Percentiles rank a stretch among this genome's conserved stretches.
Evolutionary conservation across 1,284 basidiomycete genomes (phyloP).

Genomic region (Cutaneotrichosporon arboriforme): DNA sequence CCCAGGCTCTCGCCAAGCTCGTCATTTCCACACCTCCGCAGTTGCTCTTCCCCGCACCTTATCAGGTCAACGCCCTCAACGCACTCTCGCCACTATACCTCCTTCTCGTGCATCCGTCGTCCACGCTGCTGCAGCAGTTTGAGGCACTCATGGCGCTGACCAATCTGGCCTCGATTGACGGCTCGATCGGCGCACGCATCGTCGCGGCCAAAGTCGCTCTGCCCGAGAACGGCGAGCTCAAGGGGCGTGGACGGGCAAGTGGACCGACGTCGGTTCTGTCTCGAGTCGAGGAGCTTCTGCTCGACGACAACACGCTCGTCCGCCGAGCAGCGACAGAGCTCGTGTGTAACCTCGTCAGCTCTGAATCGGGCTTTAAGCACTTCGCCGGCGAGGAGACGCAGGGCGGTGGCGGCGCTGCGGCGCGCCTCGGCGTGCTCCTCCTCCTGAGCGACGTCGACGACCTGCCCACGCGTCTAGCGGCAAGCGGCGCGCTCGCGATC

Average conservation of each 20-base stretch:
- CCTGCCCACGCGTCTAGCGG: conserved; percentile 70
- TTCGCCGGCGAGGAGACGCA: conserved; percentile 36
- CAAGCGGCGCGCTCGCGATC: conserved; percentile 76
- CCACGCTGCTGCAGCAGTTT: conserved; percentile 75
- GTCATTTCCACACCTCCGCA: conserved; percentile 84
- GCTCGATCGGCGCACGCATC: conserved; percentile 61
- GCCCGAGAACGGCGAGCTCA: neutral
- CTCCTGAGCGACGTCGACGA: conserved; percentile 81
- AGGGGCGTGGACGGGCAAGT: conserved; percentile 2
- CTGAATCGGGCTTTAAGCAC: conserved; percentile 64
- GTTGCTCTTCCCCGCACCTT: conserved; percentile 69
- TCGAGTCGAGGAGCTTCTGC: conserved; percentile 70
- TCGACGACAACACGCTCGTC: conserved; percentile 76
- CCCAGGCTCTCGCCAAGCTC: conserved; percentile 88
- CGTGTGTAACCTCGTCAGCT: conserved; percentile 83
- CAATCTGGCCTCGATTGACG: conserved; percentile 77
- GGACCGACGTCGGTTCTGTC: conserved; percentile 44
- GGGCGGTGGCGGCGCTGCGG: conserved; percentile 44
- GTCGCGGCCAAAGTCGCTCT: conserved; percentile 29
- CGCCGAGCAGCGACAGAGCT: conserved; percentile 84
- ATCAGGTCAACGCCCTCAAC: conserved; percentile 68
- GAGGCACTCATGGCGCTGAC: conserved; percentile 94
- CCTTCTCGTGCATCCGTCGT: conserved; percentile 62
- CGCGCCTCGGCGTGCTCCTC: conserved; percentile 72
- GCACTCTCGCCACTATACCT: conserved; percentile 69